Evolutionary conservation across 2,329 filamentous ascomycete species (phyloP).

Genomic region (Ophioceras dolichostomum): DNA sequence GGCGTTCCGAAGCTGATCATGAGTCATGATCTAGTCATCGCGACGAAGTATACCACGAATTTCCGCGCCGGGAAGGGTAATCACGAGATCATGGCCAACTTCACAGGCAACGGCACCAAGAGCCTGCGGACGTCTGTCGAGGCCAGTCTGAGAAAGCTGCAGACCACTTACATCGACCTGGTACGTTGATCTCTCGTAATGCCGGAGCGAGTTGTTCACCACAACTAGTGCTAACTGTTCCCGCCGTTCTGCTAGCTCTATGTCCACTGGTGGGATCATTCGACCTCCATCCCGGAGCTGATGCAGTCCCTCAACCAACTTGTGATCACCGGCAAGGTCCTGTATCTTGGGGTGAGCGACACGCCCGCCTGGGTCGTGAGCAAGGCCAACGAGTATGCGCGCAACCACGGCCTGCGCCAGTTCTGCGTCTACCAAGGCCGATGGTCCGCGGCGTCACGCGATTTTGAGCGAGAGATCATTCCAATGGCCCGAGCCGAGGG

Average conservation of each 20-base stretch:
- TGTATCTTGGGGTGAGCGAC: conserved; percentile 46
- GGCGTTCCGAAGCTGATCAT: not conserved
- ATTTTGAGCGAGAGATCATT: conserved; percentile 59
- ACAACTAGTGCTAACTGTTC: not conserved
- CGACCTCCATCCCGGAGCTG: conserved; percentile 39
- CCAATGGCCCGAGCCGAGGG: conserved; percentile 52
- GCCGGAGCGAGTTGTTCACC: not conserved
- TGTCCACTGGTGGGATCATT: conserved; percentile 45
- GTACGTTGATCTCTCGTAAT: conserved; percentile 18
- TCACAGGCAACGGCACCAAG: conserved; percentile 48
- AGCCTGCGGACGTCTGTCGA: conserved; percentile 43
- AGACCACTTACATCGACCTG: conserved; percentile 59
- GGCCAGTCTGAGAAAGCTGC: conserved; percentile 44
- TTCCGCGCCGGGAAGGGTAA: conserved; percentile 28
- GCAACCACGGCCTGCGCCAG: conserved; percentile 42
- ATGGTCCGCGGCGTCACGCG: conserved; percentile 50
- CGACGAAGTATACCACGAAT: conserved; percentile 56
- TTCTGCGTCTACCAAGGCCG: conserved; percentile 54
- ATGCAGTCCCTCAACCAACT: conserved; percentile 46
- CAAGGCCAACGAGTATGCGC: conserved; percentile 44
- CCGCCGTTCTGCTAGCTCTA: conserved; percentile 20
- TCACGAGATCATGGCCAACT: conserved; percentile 36
- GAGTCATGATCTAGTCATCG: too few relatives aligned
- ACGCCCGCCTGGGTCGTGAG: conserved; percentile 44
- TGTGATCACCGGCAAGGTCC: conserved; percentile 38